Evolutionary conservation across 2,329 filamentous ascomycete species (phyloP).

Genomic region (Botrytis medusae): DNA sequence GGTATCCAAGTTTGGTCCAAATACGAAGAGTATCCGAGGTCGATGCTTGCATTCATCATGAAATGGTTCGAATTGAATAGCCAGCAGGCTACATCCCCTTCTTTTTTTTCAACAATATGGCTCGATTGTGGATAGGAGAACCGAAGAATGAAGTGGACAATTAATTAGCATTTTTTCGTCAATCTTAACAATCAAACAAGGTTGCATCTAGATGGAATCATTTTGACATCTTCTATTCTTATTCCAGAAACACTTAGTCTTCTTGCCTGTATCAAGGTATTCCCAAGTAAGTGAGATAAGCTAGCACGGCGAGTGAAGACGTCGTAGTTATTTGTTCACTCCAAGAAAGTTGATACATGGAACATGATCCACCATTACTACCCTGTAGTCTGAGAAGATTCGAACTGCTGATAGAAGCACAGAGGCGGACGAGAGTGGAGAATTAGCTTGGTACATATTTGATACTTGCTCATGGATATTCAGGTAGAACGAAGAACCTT

Average conservation of each 20-base stretch:
- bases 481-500: background rate
- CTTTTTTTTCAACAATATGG: background rate
- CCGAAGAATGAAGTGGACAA: background rate
- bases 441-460: background rate
- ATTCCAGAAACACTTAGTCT: conserved; percentile 1
- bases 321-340: background rate
- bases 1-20: conserved; percentile 2
- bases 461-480: background rate
- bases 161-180: background rate
- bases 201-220: background rate
- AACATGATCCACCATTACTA: background rate
- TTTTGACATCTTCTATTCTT: conserved; percentile 14
- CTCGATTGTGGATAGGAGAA: background rate
- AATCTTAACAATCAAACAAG: conserved; percentile 15
- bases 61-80: background rate
- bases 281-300: background rate
- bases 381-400: background rate
- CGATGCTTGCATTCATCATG: background rate
- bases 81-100: background rate
- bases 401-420: background rate
- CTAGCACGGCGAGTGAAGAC: background rate
- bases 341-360: background rate
- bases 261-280: background rate
- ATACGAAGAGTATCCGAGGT: conserved; percentile 5
- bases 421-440: background rate